These are phyloP conservation scores for Ottelia alismoides DNA, from an alignment of 106 monocot genomes.

Conservation along the genomic window DNA sequence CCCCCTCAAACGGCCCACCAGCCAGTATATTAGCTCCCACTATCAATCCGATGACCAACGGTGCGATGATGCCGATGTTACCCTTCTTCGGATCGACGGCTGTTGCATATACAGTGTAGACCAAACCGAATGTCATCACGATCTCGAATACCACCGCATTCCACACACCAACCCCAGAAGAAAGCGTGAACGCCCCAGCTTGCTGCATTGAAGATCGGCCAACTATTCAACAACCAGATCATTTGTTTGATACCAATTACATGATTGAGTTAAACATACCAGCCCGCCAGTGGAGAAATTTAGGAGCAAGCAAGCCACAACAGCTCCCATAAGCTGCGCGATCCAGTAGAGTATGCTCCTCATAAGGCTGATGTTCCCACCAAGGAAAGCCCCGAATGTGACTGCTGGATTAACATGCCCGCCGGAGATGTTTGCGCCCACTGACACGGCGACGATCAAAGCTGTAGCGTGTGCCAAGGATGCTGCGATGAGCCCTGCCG, in stretches of 20 bases:
- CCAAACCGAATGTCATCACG: conserved; percentile 18
- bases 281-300: conserved; percentile 10
- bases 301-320: conserved; percentile 13
- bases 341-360: conserved; percentile 15
- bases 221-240: too few relatives aligned
- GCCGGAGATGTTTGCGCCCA: conserved; percentile 18
- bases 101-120: conserved; percentile 17
- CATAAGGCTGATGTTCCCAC: conserved; percentile 18
- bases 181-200: too few relatives aligned
- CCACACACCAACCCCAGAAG: conserved; percentile 2
- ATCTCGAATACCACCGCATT: conserved; percentile 16
- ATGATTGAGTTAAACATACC: too few relatives aligned
- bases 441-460: conserved; percentile 15
- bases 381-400: conserved; percentile 16
- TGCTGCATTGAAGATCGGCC: too few relatives aligned
- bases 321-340: conserved; percentile 13
- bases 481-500: conserved; percentile 12
- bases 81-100: conserved; percentile 15
- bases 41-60: conserved; percentile 10
- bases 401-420: conserved; percentile 22
- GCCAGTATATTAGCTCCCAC: conserved; percentile 18
- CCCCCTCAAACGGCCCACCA: conserved; percentile 16
- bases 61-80: conserved; percentile 5
- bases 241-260: too few relatives aligned
- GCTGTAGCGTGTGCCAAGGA: conserved; percentile 9